phyloP scores from a whole-genome alignment of 108 stramenopile species.

The Fragilaria crotonensis region DNA sequence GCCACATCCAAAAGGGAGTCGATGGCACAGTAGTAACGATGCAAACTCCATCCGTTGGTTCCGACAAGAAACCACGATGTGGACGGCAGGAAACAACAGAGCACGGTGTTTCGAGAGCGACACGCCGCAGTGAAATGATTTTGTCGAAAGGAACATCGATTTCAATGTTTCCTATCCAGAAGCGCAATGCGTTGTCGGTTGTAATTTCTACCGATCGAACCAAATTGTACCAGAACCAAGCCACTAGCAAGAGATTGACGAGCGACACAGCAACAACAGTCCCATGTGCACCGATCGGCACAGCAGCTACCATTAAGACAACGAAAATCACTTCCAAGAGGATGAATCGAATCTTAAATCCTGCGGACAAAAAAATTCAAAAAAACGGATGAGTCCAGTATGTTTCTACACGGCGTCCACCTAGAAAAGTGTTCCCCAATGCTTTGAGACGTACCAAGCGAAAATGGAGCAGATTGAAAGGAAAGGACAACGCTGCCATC shows the following conservation, averaged over 20 bases:
- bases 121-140: slow-evolving; percentile 54
- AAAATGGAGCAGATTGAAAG: slow-evolving; percentile 78
- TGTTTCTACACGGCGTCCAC: no score
- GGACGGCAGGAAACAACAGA: slow-evolving; percentile 42
- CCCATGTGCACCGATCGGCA: slow-evolving; percentile 79
- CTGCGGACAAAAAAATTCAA: slow-evolving; percentile 30
- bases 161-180: slow-evolving; percentile 89
- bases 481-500: slow-evolving; percentile 72
- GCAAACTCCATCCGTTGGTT: slow-evolving; percentile 69
- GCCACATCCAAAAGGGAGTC: slow-evolving; percentile 85
- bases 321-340: slow-evolving; percentile 65
- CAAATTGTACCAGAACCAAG: slow-evolving; percentile 88
- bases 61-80: slow-evolving; percentile 63
- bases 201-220: slow-evolving; percentile 82
- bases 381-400: no score
- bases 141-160: slow-evolving; percentile 82
- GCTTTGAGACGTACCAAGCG: slow-evolving; percentile 62
- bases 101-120: slow-evolving; percentile 23
- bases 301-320: slow-evolving; percentile 51
- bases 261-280: slow-evolving; percentile 72
- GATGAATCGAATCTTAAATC: slow-evolving; percentile 73
- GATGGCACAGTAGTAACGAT: slow-evolving; percentile 76
- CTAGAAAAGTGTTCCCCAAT: no score
- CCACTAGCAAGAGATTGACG: slow-evolving; percentile 67
- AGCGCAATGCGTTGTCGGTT: slow-evolving; percentile 68